A percentile compares a stretch with the other conserved stretches of the same genome.
phyloP scores from a whole-genome alignment of 2,329 filamentous ascomycete genomes.

The Xylariaceae sp. region DNA sequence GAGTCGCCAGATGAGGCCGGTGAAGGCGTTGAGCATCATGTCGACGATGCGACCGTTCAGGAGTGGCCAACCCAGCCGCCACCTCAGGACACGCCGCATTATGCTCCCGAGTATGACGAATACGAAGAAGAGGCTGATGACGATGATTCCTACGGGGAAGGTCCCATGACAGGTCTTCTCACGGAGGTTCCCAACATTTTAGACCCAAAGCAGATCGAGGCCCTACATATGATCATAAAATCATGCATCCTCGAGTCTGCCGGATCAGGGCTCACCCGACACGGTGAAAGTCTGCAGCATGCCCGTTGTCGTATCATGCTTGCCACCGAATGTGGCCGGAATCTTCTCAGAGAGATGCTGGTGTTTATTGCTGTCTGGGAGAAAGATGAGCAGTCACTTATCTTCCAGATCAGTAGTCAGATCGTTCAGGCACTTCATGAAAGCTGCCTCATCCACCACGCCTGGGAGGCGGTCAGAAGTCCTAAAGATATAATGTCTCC shows the following conservation, averaged over 20 bases:
- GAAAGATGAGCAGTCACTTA: constrained; percentile 84
- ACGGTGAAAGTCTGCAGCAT: constrained; percentile 80
- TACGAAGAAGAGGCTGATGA: constrained; percentile 51
- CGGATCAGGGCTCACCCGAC: constrained; percentile 61
- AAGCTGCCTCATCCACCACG: constrained; percentile 83
- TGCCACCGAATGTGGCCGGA: constrained; percentile 84
- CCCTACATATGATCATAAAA: constrained; percentile 95
- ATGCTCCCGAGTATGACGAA: constrained; percentile 45
- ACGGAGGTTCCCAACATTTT: constrained; percentile 94
- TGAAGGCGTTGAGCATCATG: constrained; percentile 36
- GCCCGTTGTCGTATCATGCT: constrained; percentile 85
- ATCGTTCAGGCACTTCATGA: constrained; percentile 91
- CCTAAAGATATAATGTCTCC: constrained; percentile 95
- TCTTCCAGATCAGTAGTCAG: constrained; percentile 94
- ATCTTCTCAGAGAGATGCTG: constrained; percentile 80
- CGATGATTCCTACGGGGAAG: constrained; percentile 73
- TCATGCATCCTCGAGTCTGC: constrained; percentile 84
- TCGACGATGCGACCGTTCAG: constrained; percentile 27
- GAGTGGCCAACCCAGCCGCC: constrained; percentile 38
- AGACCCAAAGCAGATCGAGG: constrained; percentile 91
- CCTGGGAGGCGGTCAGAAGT: constrained; percentile 85
- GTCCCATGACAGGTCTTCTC: constrained; percentile 74
- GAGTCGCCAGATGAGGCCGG: constrained; percentile 33
- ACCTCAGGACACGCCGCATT: constrained; percentile 37
- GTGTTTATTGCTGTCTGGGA: constrained; percentile 98